A percentile compares a stretch with the other conserved stretches of the same genome.
Conservation (phyloP, 176 grass and related monocot genomes). For the Elymus sibiricus region DNA sequence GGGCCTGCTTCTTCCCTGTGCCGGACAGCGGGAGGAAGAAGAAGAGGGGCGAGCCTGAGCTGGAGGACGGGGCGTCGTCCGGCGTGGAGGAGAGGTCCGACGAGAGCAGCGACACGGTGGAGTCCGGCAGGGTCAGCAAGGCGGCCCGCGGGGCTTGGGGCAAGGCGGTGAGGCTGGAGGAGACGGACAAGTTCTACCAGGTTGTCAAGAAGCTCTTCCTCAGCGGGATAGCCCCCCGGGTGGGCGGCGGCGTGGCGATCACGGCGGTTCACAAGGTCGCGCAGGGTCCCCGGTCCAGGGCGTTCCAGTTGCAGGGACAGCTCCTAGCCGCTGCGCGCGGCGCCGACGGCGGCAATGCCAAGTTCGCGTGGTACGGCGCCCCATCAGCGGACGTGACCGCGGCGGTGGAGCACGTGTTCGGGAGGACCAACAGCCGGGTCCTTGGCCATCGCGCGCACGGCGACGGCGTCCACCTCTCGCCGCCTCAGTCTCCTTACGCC, state of each 20-base stretch:
- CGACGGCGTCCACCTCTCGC: slow-evolving; percentile 70
- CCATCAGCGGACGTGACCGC: slow-evolving; percentile 41
- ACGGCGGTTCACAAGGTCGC: slow-evolving; percentile 58
- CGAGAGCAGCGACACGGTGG: slow-evolving; percentile 26
- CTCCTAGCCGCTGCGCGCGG: slow-evolving; percentile 42
- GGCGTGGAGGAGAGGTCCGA: slow-evolving; percentile 44
- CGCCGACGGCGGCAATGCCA: slow-evolving; percentile 24
- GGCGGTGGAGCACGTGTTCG: slow-evolving; percentile 45
- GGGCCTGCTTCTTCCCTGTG: slow-evolving; percentile 64
- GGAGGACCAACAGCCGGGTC: slow-evolving; percentile 15
- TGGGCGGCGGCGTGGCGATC: slow-evolving; percentile 14
- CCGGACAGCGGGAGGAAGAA: slow-evolving; percentile 9
- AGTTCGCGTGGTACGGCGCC: slow-evolving; percentile 71
- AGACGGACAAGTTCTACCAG: slow-evolving; percentile 51
- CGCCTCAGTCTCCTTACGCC: slow-evolving; percentile 47
- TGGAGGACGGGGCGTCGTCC: slow-evolving; percentile 8
- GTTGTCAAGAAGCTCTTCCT: slow-evolving; percentile 67
- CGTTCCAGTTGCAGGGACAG: slow-evolving; percentile 45
- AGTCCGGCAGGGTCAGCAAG: neutral
- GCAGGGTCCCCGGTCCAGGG: slow-evolving; percentile 27
- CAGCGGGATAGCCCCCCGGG: slow-evolving; percentile 26
- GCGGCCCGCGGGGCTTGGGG: neutral
- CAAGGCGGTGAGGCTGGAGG: slow-evolving; percentile 15
- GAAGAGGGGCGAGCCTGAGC: neutral
- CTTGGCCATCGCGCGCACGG: slow-evolving; percentile 47